phyloP scores from a whole-genome alignment of 345 rosid species.

The Geranium rotundifolium region DNA sequence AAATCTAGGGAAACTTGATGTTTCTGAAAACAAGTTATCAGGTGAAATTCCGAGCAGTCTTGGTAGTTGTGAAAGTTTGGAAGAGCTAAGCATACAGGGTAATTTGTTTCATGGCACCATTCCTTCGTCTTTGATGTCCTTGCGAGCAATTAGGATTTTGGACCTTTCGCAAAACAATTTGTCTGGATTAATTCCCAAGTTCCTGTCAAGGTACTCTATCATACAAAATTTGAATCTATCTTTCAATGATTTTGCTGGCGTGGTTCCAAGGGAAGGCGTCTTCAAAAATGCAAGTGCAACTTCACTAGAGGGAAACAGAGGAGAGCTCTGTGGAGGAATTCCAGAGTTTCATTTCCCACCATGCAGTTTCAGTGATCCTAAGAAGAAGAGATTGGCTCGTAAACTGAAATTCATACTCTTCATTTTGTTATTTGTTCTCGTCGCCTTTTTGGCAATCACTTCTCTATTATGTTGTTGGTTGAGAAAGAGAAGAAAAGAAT shows the following conservation, averaged over 20 bases:
- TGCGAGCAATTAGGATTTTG: background rate
- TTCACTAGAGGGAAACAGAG: background rate
- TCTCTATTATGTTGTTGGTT: background rate
- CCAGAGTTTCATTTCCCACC: background rate
- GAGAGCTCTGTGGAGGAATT: background rate
- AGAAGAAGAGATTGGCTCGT: background rate
- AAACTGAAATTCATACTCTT: no score
- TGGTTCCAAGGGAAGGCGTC: background rate
- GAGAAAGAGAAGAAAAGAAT: background rate
- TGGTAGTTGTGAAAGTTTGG: conserved; percentile 17
- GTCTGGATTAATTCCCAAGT: background rate
- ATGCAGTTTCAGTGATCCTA: background rate
- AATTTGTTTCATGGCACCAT: conserved; percentile 26
- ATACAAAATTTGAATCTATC: background rate
- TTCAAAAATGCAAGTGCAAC: background rate
- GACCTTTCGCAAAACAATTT: background rate
- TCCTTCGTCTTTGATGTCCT: conserved; percentile 5
- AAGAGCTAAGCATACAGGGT: conserved; percentile 5
- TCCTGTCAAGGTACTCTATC: background rate
- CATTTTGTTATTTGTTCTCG: background rate
- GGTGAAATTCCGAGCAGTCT: conserved; percentile 20
- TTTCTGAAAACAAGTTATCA: conserved; percentile 19
- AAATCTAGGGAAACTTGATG: conserved; percentile 6
- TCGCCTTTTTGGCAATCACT: background rate
- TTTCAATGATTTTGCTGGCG: background rate